Base-by-base conservation (phyloP, 2,329 filamentous ascomycete genomes). In the Xylogone sp. region DNA sequence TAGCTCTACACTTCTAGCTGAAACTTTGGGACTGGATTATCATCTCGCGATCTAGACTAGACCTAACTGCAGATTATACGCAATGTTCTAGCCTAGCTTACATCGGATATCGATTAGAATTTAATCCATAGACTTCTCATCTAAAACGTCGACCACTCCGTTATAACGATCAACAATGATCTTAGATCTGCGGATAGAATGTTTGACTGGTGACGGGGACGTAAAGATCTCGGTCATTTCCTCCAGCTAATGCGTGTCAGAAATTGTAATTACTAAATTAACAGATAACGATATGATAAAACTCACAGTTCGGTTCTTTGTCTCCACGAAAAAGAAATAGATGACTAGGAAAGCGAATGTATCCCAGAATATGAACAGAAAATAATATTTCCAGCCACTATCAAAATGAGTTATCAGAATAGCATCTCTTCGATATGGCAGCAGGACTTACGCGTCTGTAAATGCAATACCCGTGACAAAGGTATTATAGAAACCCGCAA, bases 161-260 rank as follows among this genome's bases (percentile, higher is more conserved):
- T 50, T 43, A 39, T 42, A 4, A 18, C 49, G 51, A 42, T 55
- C 27, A 12, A 52, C 12, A 8, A 53, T 45, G 16, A 65, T 52
- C 56, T 63, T 46, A 21, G 58, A 61, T 6, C 66, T 61, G 57
- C 10, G 24, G 24, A 27, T 27, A 27, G 24, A 27, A 27, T 27
- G 24, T 27, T 71, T 69, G 18, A 74, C 71, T 1, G 71, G 71
- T 22, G 69, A 67, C 45, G 57, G 61, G 0, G 65, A 64, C 42
- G 65, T 64, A 55, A 76, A 75, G 49, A 76, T 71, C 21, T 66
- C 64, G 19, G 69, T 68, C 12, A 76, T 61, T 59, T 76, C 74
- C 57, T 76, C 74, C 20, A 76, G 65, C 10, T 54, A 45, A 3
- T 21, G 19, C 27, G 9, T 13, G 42, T 24, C 9, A 46, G 43